Evolutionary conservation across 352 stramenopile species (phyloP), one percentile per base, ranked within the genome.

Genomic region (Blastocystis sp.): DNA sequence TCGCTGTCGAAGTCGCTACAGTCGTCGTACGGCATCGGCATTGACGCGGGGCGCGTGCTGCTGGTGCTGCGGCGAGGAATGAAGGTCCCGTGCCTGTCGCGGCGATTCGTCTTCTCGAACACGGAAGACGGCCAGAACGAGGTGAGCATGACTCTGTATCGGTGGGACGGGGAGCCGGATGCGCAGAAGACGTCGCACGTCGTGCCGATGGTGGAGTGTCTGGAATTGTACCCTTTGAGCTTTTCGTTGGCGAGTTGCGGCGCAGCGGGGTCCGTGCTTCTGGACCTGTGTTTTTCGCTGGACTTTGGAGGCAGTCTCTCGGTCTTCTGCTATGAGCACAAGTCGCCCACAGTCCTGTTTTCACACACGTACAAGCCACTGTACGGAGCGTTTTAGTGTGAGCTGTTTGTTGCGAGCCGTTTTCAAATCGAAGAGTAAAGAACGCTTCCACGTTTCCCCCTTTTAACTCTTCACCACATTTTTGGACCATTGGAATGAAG

Each of bases 141-240:
- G 24, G 71, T 81, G n/a, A 43, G 66, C 28, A 81, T 81, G 71
- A 81, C 64, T 21, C 34, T 81, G 19, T 81, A 52, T 38, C 48
- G 66, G 57, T 66, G 43, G 10, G 43, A 57, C 7, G 42, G 38
- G 19, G 52, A 66, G 19, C 3, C 28, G 11, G 43, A 66, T 21
- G 10, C 17, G 9, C 21, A 17, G 17, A 19, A 64, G 17, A 3
- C 11, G 21, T 42, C 66, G 24, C 6, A 21, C 11, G 66, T 81
- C 11, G 19, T 81, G 34, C 24, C 48, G 19, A 54, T 66, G 43
- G 28, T 34, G 11, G 14, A 11, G 10, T 81, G 71, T 81, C 71
- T 48, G 10, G 42, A 81, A 66, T 52, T 81, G 17, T 81, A 65
- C 24, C 48, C 64, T 65, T 59, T 81, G 9, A 3, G 66, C 28